Evolutionary conservation across 169 alveolate species (phyloP), one percentile per base, ranked within the genome.

Genomic region (Plasmodium berghei): DNA sequence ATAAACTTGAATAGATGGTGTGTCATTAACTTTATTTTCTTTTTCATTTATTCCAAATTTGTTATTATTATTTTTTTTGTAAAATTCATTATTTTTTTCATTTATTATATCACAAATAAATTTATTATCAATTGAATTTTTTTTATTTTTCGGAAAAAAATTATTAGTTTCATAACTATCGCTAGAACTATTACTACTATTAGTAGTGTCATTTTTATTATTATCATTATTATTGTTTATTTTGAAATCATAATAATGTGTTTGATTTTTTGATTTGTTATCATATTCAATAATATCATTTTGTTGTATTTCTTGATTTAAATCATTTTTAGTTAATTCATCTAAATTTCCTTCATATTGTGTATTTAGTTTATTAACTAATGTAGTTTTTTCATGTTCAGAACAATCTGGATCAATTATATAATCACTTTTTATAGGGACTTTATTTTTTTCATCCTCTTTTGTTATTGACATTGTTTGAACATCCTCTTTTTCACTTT

Each of bases 1-100:
- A 86, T 85, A 94, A 2, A 94, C 96, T 66, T 86, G 91, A 69
- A 94, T 90, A 40, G 87, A 24, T 6, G 16, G 52, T n/a, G 54
- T 55, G 87, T 48, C 52, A 58, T 55, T 18, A 24, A n/a, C 16
- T 9, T 6, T 28, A 24, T 52, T 63, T 54, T 28, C 45, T 14
- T 40, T 14, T 49, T 64, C 28, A 54, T 12, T 42, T 56, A 18
- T 8, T 46, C 26, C 67, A 4, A 5, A 28, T 45, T 58, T 52
- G 20, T 73, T 61, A 4, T 10, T 28, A 34, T 45, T 18, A 18
- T 56, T 16, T n/a, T n/a, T n/a, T n/a, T n/a, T n/a, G n/a, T n/a
- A n/a, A n/a, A n/a, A n/a, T n/a, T n/a, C n/a, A 56, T 56, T 56
- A 14, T 56, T 10, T 56, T n/a, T n/a, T n/a, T n/a, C n/a, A n/a